These are phyloP conservation scores for Sporisorium sorghi DNA, from an alignment of 1,284 basidiomycete genomes.

Conservation along the genomic window DNA sequence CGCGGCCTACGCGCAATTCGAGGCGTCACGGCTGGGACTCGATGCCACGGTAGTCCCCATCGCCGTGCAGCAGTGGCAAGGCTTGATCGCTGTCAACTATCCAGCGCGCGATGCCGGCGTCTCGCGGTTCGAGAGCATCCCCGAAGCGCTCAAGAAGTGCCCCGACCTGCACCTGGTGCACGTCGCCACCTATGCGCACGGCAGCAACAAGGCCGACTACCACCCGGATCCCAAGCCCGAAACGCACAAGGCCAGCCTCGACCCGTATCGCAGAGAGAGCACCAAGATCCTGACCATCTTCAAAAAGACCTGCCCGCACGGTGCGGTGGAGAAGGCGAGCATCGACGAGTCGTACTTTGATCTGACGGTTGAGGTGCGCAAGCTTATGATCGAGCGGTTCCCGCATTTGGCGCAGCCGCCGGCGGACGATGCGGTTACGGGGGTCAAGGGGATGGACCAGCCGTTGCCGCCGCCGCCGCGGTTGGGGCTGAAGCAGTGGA, in stretches of 20 bases:
- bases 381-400: slow-evolving; percentile 69
- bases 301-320: slow-evolving; percentile 78
- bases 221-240: slow-evolving; percentile 80
- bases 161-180: slow-evolving; percentile 87
- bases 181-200: slow-evolving; percentile 80
- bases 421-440: slow-evolving; percentile 26
- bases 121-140: slow-evolving; percentile 73
- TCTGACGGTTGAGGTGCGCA: slow-evolving; percentile 64
- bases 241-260: slow-evolving; percentile 95
- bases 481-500: slow-evolving; percentile 75
- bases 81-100: slow-evolving; percentile 92
- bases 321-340: slow-evolving; percentile 75
- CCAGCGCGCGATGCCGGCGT: slow-evolving; percentile 90
- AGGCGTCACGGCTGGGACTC: slow-evolving; percentile 82
- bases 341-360: slow-evolving; percentile 73
- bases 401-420: slow-evolving; percentile 76
- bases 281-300: slow-evolving; percentile 88
- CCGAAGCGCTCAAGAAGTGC: slow-evolving; percentile 78
- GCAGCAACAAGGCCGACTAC: slow-evolving; percentile 83
- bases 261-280: slow-evolving; percentile 91
- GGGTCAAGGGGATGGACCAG: slow-evolving; percentile 77
- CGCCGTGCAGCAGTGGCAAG: slow-evolving; percentile 91
- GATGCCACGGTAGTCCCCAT: slow-evolving; percentile 79
- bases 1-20: slow-evolving; percentile 75
- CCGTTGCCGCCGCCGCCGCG: slow-evolving; percentile 81